Conservation (phyloP, 768 basidiomycete species). For the Psilocybe azurescens region DNA sequence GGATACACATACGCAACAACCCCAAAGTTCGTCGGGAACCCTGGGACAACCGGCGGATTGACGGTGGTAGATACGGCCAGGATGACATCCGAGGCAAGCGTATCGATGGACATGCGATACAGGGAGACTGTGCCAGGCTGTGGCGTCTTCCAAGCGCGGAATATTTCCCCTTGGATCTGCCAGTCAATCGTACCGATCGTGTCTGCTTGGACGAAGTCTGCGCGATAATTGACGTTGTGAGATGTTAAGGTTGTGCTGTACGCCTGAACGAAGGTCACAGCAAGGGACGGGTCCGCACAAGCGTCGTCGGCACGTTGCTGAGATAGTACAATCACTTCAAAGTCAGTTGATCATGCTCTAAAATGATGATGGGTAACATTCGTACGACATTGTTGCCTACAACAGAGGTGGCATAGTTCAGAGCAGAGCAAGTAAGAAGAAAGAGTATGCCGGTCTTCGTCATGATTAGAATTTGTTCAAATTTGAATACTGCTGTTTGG, state of each 20-base stretch:
- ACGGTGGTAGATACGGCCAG: not conserved
- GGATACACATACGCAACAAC: slow-evolving; percentile 14
- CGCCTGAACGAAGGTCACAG: not conserved
- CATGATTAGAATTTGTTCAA: no score
- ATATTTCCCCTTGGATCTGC: not conserved
- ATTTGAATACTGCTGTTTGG: no score
- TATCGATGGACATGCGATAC: not conserved
- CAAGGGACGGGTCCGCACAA: slow-evolving; percentile 4
- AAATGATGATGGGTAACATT: no score
- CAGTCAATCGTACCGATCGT: not conserved
- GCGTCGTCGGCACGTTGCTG: not conserved
- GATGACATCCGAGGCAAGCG: not conserved
- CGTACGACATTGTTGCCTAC: no score
- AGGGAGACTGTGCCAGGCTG: slow-evolving; percentile 3
- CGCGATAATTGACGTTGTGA: not conserved
- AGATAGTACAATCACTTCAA: no score
- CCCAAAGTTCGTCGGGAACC: not conserved
- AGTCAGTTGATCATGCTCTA: no score
- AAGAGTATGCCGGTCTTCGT: no score
- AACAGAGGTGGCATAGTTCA: no score
- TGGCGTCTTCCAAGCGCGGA: not conserved
- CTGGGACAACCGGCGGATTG: not conserved
- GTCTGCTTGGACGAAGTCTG: not conserved
- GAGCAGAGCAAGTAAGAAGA: no score
- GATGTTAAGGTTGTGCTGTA: not conserved